Evolutionary conservation across 2,329 filamentous ascomycete species (phyloP), one percentile per base, ranked within the genome.

Genomic region (Talaromyces atroroseus): DNA sequence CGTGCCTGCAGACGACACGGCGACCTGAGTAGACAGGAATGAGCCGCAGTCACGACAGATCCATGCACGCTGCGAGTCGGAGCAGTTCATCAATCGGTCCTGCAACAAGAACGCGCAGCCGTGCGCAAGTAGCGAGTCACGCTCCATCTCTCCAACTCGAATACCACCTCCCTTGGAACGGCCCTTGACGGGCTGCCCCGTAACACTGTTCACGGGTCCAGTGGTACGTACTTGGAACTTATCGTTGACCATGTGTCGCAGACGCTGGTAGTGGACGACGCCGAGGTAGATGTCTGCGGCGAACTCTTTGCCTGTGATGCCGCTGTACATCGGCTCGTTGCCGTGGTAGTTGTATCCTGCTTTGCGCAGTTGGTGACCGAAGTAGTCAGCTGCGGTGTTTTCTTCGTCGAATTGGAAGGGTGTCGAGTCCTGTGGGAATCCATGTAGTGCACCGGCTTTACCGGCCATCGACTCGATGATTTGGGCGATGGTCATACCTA

Each of bases 191-290:
- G 94, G 94, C 71, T 99, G 94, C 32, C 92, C 92, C 0, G 92
- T 97, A 16, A 94, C 84, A 23, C 87, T 84, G 55, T 94, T 94
- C 45, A 96, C 88, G 1, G 92, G 92, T 55, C 94, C 94, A 0
- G 94, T 97, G 2, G 94, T 97, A 74, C 94, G 86, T 56, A 97
- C 94, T 74, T 99, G 94, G 80, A 89, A 99, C 76, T 99, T 99
- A 76, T 99, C 94, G 82, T 96, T 97, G 56, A 99, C 94, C 94
- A 99, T 99, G 86, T 99, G 94, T 71, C 94, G 83, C 59, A 99
- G 82, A 73, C 94, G 87, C 76, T 99, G 94, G 80, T 99, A 99
- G 80, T 97, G 97, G 59, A 99, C 94, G 11, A 96, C 86, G 48
- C 94, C 94, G 58, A 97, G 84, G 76, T 95, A 99, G 68, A 99